Conservation (phyloP, 2,329 filamentous ascomycete genomes). For the Pseudofabraea citricarpa region DNA sequence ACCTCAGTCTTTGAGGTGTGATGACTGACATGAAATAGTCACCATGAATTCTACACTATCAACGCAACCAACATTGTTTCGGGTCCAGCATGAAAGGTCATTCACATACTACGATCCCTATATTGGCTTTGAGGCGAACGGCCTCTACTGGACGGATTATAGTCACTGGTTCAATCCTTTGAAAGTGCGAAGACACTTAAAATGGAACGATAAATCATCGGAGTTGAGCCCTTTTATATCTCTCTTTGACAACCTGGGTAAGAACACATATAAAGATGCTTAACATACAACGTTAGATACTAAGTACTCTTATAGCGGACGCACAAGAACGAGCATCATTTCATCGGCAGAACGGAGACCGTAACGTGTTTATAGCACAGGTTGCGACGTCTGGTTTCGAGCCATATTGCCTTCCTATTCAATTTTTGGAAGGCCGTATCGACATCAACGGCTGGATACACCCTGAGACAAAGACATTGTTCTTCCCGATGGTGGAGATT, state of each 20-base stretch:
- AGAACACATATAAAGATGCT: conserved; percentile 1
- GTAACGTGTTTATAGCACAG: not conserved
- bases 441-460: conserved; percentile 1
- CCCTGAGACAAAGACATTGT: conserved; percentile 1
- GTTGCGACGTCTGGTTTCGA: not conserved
- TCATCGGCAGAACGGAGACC: not conserved
- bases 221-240: conserved; percentile 3
- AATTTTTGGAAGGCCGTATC: not conserved
- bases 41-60: conserved; percentile 1
- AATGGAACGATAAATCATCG: conserved; percentile 1
- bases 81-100: conserved; percentile 1
- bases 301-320: not conserved
- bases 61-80: conserved; percentile 1
- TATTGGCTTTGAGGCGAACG: not conserved
- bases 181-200: conserved; percentile 2
- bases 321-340: not conserved
- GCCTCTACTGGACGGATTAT: conserved; percentile 1
- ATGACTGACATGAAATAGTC: conserved; percentile 1
- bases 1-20: conserved; percentile 1
- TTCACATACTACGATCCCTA: not conserved
- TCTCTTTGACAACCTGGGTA: conserved; percentile 2
- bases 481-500: conserved; percentile 2
- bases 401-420: conserved; percentile 1
- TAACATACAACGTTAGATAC: conserved; percentile 2
- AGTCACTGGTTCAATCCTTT: conserved; percentile 3